Evolutionary conservation across 805 yeast species (phyloP), one percentile per base, ranked within the genome.

Genomic region (Alloascoidea hylecoeti): DNA sequence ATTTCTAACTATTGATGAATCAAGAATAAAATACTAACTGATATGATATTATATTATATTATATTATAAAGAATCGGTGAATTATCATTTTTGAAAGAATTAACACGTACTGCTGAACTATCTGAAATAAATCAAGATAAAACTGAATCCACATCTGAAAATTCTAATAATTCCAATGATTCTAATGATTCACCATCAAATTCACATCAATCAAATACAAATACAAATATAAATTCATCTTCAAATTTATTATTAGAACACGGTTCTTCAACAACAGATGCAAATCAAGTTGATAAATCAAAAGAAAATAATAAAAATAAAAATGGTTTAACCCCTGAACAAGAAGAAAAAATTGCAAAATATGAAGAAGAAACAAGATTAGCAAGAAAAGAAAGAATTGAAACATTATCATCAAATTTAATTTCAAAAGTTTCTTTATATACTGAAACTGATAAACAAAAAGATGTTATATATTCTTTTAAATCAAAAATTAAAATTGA

Each of bases 61-160:
- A n/a, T n/a, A n/a, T n/a, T n/a, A n/a, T n/a, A n/a, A 9, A 23
- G 86, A 68, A 84, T 89, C 48, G 98, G 98, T 4, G 95, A 92
- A 53, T 60, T 86, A 43, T 71, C 86, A 18, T 64, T 88, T 53
- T 57, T 92, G 51, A 75, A 73, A 49, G 94, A 86, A 47, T 59
- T 92, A 52, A 70, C 79, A 33, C 75, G 78, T 53, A 62, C 72
- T 35, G 68, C 70, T 42, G 75, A 71, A 41, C 50, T 71, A 9
- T 9, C 30, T 9, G 30, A n/a, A 9, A 9, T 23, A 9, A 23
- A 23, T 23, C 9, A 23, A 9, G 30, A 23, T 9, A n/a, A 52
- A 23, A 52, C 47, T 17, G 55, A 51, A 5, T 36, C 30, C 4
- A 39, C 17, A 6, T 38, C 37, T 4, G 39, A 17, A 12, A 44